Conservation (phyloP, 345 rosid genomes). For the Pistacia atlantica region DNA sequence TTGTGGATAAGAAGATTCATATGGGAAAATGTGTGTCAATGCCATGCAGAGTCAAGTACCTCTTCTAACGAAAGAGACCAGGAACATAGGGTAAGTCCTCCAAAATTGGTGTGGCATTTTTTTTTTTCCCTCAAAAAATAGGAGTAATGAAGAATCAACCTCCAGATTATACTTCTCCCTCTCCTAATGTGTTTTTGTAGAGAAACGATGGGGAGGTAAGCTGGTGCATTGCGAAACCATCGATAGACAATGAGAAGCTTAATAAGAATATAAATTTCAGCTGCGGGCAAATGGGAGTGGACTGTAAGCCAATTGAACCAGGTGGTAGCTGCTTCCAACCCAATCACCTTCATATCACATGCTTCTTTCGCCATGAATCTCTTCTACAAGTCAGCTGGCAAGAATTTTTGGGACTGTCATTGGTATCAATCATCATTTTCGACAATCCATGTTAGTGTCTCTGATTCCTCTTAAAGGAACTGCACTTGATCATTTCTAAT, state of each 20-base stretch:
- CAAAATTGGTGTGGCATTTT: neutral
- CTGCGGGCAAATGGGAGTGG: constrained; percentile 34
- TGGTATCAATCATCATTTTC: constrained; percentile 18
- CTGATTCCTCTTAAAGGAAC: neutral
- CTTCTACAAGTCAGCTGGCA: constrained; percentile 32
- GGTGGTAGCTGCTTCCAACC: constrained; percentile 41
- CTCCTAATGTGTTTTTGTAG: neutral
- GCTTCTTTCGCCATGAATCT: constrained; percentile 49
- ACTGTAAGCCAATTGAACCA: constrained; percentile 40
- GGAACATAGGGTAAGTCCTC: neutral
- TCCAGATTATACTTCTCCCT: too few relatives aligned
- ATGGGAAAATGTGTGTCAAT: neutral
- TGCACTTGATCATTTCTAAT: too few relatives aligned
- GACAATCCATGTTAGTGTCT: constrained; percentile 30
- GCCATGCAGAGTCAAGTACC: neutral
- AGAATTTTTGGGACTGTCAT: constrained; percentile 31
- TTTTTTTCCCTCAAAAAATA: too few relatives aligned
- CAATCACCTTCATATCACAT: constrained; percentile 22
- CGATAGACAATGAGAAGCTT: constrained; percentile 8
- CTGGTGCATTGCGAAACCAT: constrained; percentile 35
- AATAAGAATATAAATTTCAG: constrained; percentile 34
- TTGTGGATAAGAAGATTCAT: too few relatives aligned
- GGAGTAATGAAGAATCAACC: too few relatives aligned
- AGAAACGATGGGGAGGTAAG: neutral
- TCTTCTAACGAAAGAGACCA: neutral